phyloP scores from a whole-genome alignment of 2,329 filamentous ascomycete genomes.

The Rhynchosporium secalis region DNA sequence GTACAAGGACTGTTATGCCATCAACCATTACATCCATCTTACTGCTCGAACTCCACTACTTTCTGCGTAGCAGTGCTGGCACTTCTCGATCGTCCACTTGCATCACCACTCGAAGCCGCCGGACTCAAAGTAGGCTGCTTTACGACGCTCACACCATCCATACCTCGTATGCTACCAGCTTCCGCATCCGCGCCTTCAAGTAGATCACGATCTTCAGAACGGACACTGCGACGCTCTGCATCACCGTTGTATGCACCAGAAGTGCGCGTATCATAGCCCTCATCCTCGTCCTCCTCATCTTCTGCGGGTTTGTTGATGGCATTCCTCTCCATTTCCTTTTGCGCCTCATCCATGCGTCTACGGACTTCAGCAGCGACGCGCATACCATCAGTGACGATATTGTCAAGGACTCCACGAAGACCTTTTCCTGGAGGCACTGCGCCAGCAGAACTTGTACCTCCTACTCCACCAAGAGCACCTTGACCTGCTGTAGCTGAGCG shows the following conservation, averaged over 20 bases:
- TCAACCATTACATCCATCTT: slow-evolving; percentile 11
- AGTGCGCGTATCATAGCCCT: slow-evolving; percentile 54
- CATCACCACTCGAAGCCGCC: slow-evolving; percentile 31
- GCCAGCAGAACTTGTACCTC: slow-evolving; percentile 34
- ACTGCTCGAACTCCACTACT: slow-evolving; percentile 50
- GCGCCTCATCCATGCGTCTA: slow-evolving; percentile 91
- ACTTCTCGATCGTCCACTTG: slow-evolving; percentile 34
- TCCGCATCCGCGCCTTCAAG: slow-evolving; percentile 74
- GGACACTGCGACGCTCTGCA: slow-evolving; percentile 62
- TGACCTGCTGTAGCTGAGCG: slow-evolving; percentile 45
- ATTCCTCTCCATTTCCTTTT: slow-evolving; percentile 85
- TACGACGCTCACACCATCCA: slow-evolving; percentile 30
- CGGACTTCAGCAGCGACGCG: slow-evolving; percentile 90
- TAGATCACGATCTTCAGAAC: slow-evolving; percentile 68
- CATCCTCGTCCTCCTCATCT: slow-evolving; percentile 69
- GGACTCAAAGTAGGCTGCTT: slow-evolving; percentile 25
- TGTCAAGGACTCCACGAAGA: slow-evolving; percentile 88
- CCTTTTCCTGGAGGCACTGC: slow-evolving; percentile 60
- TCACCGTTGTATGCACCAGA: slow-evolving; percentile 55
- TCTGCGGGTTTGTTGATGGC: slow-evolving; percentile 67
- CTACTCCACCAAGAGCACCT: slow-evolving; percentile 40
- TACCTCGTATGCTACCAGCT: slow-evolving; percentile 49
- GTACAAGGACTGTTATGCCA: neutral
- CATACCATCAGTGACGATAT: slow-evolving; percentile 97
- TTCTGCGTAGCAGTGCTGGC: slow-evolving; percentile 41